A percentile compares a stretch with the other conserved stretches of the same genome.
Conservation (phyloP, 306 rosid genomes). For the Urtica urens region DNA sequence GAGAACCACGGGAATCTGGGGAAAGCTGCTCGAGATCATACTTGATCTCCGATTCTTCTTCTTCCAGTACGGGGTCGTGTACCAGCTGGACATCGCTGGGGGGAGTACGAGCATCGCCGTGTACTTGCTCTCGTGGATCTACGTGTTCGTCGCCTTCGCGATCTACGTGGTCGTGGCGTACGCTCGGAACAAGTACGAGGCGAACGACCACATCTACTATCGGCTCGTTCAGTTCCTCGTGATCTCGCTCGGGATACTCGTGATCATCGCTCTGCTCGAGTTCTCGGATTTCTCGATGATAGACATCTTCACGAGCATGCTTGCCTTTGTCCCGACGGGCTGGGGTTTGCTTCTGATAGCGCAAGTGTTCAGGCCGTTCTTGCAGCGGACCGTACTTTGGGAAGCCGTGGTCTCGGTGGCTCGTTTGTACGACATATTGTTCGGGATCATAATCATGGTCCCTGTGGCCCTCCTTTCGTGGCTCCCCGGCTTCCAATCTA, state of each 20-base stretch:
- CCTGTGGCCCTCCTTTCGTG: constrained; percentile 80
- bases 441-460: constrained; percentile 56
- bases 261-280: constrained; percentile 46
- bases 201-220: constrained; percentile 62
- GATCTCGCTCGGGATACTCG: constrained; percentile 31
- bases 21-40: constrained; percentile 60
- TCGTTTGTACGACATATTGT: constrained; percentile 60
- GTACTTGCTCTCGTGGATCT: constrained; percentile 74
- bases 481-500: constrained; percentile 83
- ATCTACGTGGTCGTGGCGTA: constrained; percentile 44
- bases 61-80: constrained; percentile 72
- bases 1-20: constrained; percentile 60
- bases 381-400: constrained; percentile 50
- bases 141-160: constrained; percentile 41
- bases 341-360: constrained; percentile 79
- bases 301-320: constrained; percentile 62
- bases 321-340: constrained; percentile 85
- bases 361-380: constrained; percentile 58
- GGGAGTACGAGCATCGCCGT: constrained; percentile 55
- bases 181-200: constrained; percentile 46
- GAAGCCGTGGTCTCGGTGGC: constrained; percentile 43
- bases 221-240: constrained; percentile 64
- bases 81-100: constrained; percentile 59
- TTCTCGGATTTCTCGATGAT: constrained; percentile 44
- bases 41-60: constrained; percentile 73